Evolutionary conservation across 768 basidiomycete genomes (phyloP), one percentile per base, ranked within the genome.

Genomic region (Erythrobasidium yunnanense): DNA sequence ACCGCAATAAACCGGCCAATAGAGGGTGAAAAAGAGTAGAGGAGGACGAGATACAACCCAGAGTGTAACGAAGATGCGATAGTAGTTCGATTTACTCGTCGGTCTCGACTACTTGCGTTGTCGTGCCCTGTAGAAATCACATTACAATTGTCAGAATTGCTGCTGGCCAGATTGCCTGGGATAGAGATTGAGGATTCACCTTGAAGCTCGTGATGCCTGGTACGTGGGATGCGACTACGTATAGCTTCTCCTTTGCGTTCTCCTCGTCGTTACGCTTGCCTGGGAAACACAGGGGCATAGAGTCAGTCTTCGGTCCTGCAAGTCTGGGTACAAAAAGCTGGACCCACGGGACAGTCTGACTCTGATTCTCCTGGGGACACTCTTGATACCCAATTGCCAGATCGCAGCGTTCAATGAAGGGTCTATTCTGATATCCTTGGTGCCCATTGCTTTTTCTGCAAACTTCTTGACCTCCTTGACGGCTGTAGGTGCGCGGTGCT

Each of bases 231-330:
- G 88, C 91, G 76, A 90, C 89, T 30, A 88, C 92, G 82, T 80
- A 96, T 65, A 95, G 86, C 81, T 92, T 95, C 82, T 93, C 92
- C 81, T 92, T 95, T 66, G 95, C 93, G 73, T 86, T 87, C 81
- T 99, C 93, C 73, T 96, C 92, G 78, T 99, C 93, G 78, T 97
- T 97, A 74, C 95, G 88, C 81, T 92, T 93, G 74, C 93, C 88
- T 91, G 72, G 18, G 34, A 46, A 4, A 13, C 47, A 65, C 5
- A n/a, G n/a, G 46, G 22, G 17, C 11, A 51, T 33, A 29, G 17
- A n/a, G 15, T 29, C 30, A 53, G 29, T 53, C 15, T 17, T 51
- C 7, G 22, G 17, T 4, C 25, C 20, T 34, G n/a, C 52, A 54
- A 13, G 8, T 23, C 8, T 11, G 38, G 11, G 7, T 4, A 13